Conservation (phyloP, 768 basidiomycete genomes). For the Russula sp. region DNA sequence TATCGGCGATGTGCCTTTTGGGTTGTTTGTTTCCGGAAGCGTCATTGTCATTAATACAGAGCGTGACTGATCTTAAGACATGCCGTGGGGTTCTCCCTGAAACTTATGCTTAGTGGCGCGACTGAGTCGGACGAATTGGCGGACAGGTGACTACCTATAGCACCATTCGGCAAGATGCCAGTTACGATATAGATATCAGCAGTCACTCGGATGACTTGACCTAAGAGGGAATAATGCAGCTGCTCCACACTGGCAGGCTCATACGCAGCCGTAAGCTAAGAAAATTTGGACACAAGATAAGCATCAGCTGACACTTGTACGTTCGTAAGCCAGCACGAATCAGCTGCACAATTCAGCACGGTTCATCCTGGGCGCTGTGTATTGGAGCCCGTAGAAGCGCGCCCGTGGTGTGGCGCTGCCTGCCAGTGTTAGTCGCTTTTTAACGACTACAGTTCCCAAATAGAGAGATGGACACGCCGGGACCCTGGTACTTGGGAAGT, state of each 20-base stretch:
- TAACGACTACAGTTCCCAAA: constrained; percentile 21
- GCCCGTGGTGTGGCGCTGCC: constrained; percentile 2
- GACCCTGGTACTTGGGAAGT: constrained; percentile 1
- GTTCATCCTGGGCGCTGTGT: constrained; percentile 13
- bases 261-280: constrained; percentile 5
- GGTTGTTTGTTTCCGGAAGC: not conserved
- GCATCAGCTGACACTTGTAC: constrained; percentile 13
- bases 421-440: not conserved
- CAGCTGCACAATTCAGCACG: not conserved
- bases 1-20: not conserved
- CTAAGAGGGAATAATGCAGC: not conserved
- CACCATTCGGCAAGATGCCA: not conserved
- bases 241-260: constrained; percentile 17
- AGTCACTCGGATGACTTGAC: constrained; percentile 4
- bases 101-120: constrained; percentile 1
- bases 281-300: not conserved
- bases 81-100: constrained; percentile 13
- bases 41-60: not conserved
- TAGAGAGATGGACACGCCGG: constrained; percentile 1
- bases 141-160: not conserved
- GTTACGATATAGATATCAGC: constrained; percentile 5
- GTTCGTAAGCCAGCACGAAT: constrained; percentile 5
- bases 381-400: constrained; percentile 18
- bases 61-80: not conserved
- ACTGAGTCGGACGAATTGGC: not conserved